A percentile compares a stretch with the other conserved stretches of the same genome.
Evolutionary conservation across 331 rosid genomes (phyloP).

Genomic region (Quercus tomentella): DNA sequence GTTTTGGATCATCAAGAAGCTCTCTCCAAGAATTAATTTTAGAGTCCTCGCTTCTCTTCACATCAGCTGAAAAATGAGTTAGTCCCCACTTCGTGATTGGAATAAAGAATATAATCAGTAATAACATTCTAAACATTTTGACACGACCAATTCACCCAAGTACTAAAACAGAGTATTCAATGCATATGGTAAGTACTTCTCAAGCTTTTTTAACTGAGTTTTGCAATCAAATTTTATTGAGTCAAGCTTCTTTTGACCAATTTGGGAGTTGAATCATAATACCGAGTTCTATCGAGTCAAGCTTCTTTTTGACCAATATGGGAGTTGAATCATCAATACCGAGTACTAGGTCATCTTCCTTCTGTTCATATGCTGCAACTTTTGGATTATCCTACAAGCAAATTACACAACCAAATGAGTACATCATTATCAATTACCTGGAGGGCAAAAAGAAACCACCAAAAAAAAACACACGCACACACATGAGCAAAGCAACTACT

Average conservation of each 20-base stretch:
- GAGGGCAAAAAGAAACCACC: not conserved
- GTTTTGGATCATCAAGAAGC: slow-evolving; percentile 52
- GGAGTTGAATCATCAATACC: slow-evolving; percentile 19
- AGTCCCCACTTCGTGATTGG: not conserved
- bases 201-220: slow-evolving; percentile 20
- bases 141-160: slow-evolving; percentile 11
- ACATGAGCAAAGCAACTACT: not conserved
- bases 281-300: slow-evolving; percentile 10
- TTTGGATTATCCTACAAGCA: slow-evolving; percentile 28
- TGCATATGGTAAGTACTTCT: slow-evolving; percentile 15
- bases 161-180: not conserved
- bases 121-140: not conserved
- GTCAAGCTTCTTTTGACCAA: slow-evolving; percentile 20
- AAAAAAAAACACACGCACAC: not conserved
- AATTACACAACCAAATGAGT: slow-evolving; percentile 14
- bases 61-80: slow-evolving; percentile 16
- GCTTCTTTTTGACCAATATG: slow-evolving; percentile 22
- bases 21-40: slow-evolving; percentile 38
- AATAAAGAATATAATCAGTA: not conserved
- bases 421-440: not conserved
- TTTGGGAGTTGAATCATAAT: slow-evolving; percentile 28
- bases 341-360: slow-evolving; percentile 19
- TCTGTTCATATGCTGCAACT: slow-evolving; percentile 30
- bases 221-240: slow-evolving; percentile 17
- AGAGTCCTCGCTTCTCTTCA: slow-evolving; percentile 1